A percentile compares a stretch with the other conserved stretches of the same genome.
phyloP scores from a whole-genome alignment of 1,139 yeast species.

The Pichia sp. region DNA sequence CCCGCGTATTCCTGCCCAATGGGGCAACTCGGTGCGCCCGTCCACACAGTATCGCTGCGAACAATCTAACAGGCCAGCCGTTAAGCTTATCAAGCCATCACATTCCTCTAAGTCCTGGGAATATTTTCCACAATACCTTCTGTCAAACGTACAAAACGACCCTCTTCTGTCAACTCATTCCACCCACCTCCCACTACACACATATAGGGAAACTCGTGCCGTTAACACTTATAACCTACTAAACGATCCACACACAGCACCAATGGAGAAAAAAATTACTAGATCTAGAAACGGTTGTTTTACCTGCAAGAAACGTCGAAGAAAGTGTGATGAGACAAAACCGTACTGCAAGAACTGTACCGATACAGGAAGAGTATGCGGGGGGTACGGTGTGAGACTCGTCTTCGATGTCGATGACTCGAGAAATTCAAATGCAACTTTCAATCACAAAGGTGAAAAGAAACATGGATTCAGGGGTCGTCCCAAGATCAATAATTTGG shows the following conservation, averaged over 20 bases:
- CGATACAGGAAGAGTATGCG: slow-evolving; percentile 44
- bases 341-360: slow-evolving; percentile 54
- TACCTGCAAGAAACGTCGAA: slow-evolving; percentile 44
- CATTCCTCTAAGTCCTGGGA: too few relatives aligned
- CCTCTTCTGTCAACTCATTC: too few relatives aligned
- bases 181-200: too few relatives aligned
- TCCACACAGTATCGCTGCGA: too few relatives aligned
- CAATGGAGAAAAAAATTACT: slow-evolving; percentile 39
- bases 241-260: too few relatives aligned
- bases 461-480: slow-evolving; percentile 38
- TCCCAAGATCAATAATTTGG: slow-evolving; percentile 26
- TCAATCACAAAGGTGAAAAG: slow-evolving; percentile 32
- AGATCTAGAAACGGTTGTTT: slow-evolving; percentile 52
- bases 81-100: slow-evolving; percentile 8
- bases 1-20: too few relatives aligned
- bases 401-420: slow-evolving; percentile 49
- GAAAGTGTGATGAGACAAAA: slow-evolving; percentile 57
- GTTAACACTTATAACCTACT: too few relatives aligned
- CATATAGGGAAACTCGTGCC: too few relatives aligned
- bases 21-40: slow-evolving; percentile 24
- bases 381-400: slow-evolving; percentile 46
- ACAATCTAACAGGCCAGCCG: too few relatives aligned
- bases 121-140: too few relatives aligned
- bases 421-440: slow-evolving; percentile 22
- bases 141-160: too few relatives aligned